Evolutionary conservation across 345 rosid species (phyloP), one percentile per base, ranked within the genome.

Genomic region (Litchi chinensis): DNA sequence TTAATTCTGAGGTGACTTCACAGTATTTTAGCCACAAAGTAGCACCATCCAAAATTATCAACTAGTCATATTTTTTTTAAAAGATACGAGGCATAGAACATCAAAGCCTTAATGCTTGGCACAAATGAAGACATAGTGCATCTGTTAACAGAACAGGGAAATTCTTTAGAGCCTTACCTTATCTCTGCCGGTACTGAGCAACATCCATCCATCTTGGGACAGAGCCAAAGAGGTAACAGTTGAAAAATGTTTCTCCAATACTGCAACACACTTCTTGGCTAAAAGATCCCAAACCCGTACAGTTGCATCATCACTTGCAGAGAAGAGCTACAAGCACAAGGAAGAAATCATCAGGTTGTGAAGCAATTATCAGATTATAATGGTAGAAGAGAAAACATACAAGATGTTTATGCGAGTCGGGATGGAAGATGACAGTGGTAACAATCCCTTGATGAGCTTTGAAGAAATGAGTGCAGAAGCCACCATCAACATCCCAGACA

Each of bases 401-500:
- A 44, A 94, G 89, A 80, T 81, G 82, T 84, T 83, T 93, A 79
- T 76, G 69, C 0, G 86, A 28, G 75, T 91, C 91, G 28, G 97
- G 97, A 90, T 96, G 98, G 87, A 96, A 96, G 86, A 90, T 80
- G 60, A 94, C 43, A 79, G 84, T 87, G 59, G 92, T 80, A 59
- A 94, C 97, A 82, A 96, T 95, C n/a, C 95, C 98, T 82, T 88
- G 89, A 85, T 96, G 99, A 40, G 97, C 99, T 85, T 87, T 96
- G 84, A 96, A 96, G 87, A 80, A 86, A 83, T 96, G 98, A 81
- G 99, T 94, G 79, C 97, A 92, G 88, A 90, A 96, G 74, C 98
- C 97, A 73, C 99, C 99, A 82, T 94, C 97, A 26, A 96, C 95
- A 88, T 96, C 99, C 98, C 98, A 96, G 68, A 96, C 94, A 77